A percentile compares a stretch with the other conserved stretches of the same genome.
Evolutionary conservation across 108 stramenopile species (phyloP).

Genomic region (Skeletonema tropicum): DNA sequence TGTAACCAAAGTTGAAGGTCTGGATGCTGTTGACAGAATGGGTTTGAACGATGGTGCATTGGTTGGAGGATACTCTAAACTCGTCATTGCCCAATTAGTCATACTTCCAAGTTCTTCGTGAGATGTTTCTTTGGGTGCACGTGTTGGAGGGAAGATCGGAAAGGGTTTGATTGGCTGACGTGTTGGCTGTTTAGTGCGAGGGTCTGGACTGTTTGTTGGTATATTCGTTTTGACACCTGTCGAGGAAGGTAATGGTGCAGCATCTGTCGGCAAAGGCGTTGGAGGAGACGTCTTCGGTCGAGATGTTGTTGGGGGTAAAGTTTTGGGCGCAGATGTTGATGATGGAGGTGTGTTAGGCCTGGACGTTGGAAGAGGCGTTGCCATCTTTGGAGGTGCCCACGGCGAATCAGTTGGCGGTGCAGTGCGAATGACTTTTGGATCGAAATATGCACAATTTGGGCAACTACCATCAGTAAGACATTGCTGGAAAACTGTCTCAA

Average conservation of each 20-base stretch:
- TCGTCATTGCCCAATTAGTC: slow-evolving; percentile 15
- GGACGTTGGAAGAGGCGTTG: neutral
- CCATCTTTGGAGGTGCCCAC: neutral
- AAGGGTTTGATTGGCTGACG: neutral
- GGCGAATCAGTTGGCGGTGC: slow-evolving; percentile 5
- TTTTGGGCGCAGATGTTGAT: slow-evolving; percentile 2
- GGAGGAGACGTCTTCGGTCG: slow-evolving; percentile 5
- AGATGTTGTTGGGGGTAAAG: neutral
- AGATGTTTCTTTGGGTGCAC: neutral
- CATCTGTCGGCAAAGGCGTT: neutral
- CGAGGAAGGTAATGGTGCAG: neutral
- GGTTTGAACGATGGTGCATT: neutral
- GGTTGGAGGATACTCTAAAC: slow-evolving; percentile 7
- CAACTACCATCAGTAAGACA: slow-evolving; percentile 31
- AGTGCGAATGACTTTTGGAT: slow-evolving; percentile 1
- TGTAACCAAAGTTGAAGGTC: neutral
- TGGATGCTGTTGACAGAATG: neutral
- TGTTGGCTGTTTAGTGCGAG: neutral
- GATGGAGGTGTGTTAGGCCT: slow-evolving; percentile 8
- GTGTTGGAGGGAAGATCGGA: neutral
- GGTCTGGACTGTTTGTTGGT: neutral
- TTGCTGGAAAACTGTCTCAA: slow-evolving; percentile 13
- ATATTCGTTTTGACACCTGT: neutral
- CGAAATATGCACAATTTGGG: slow-evolving; percentile 15
- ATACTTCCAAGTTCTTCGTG: neutral